A percentile compares a stretch with the other conserved stretches of the same genome.
These are phyloP conservation scores for Papiliotrema nemorosa DNA, from an alignment of 1,284 basidiomycete species.

Conservation along the genomic window DNA sequence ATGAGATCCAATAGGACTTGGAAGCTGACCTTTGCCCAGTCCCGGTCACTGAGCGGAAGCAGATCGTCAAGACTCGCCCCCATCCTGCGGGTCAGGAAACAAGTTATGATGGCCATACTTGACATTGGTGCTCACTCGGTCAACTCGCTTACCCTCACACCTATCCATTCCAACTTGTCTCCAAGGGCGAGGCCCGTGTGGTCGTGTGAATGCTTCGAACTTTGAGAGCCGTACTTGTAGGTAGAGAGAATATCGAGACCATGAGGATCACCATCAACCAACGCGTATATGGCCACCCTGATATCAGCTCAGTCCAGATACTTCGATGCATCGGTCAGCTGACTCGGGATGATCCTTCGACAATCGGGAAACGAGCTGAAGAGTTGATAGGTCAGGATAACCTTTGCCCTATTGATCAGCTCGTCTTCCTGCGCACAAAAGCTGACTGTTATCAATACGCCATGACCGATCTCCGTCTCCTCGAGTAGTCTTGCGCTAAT, in stretches of 20 bases:
- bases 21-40: constrained; percentile 56
- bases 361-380: constrained; percentile 70
- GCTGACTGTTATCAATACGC: constrained; percentile 42
- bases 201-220: constrained; percentile 28
- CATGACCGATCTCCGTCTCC: constrained; percentile 43
- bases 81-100: neutral
- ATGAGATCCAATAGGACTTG: neutral
- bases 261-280: constrained; percentile 88
- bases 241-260: constrained; percentile 84
- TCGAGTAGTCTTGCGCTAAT: constrained; percentile 57
- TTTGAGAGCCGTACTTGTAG: constrained; percentile 56
- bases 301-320: neutral
- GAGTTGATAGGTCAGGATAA: constrained; percentile 84
- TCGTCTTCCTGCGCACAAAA: constrained; percentile 33
- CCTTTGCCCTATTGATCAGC: constrained; percentile 71
- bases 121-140: constrained; percentile 24
- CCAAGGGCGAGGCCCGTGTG: constrained; percentile 60
- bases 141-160: constrained; percentile 68
- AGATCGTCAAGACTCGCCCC: constrained; percentile 63
- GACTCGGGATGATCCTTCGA: constrained; percentile 62
- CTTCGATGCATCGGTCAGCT: constrained; percentile 13
- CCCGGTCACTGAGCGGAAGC: constrained; percentile 65
- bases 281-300: constrained; percentile 66
- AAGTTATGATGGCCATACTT: no score
- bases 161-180: constrained; percentile 68